Base-by-base conservation (phyloP, 1,139 yeast genomes). In the Zygotorulaspora mrakii region DNA sequence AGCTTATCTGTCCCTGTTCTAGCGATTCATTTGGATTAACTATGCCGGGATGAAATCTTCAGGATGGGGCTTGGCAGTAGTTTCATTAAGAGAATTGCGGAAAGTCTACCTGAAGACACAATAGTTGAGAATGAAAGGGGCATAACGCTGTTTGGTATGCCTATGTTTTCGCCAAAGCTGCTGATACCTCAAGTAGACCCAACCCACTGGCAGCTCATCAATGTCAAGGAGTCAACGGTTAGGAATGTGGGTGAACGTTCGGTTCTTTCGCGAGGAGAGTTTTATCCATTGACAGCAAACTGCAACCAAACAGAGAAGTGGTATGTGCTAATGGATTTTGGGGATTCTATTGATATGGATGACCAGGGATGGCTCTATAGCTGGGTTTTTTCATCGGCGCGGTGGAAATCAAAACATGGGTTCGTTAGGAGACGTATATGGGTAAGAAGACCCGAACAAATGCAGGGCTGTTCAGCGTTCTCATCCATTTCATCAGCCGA, bases 361-460 rank as follows among this genome's bases (percentile, higher is more conserved):
- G 86, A 80, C 47, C 79, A 78, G 52, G 89, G 89, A 2, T 82
- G 88, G 88, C 61, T 71, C 13, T 82, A 82, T 54, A 71, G 82
- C 26, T 62, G 68, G 48, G 46, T 69, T 22, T 80, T 79, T 52
- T 63, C 65, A 5, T 69, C 74, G 36, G 55, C 53, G 5, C 60
- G 67, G 37, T 82, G 89, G 89, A 73, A 74, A 52, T 85, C 85
- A 2, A 69, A 69, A 38, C 76, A 74, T 33, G 69, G 72, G 29
- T 65, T 76, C 52, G 79, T 80, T 1, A 59, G 89, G 44, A 61
- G 83, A 44, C 59, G 88, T 35, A 60, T 79, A 1, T 81, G 87
- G 87, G 66, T 78, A 6, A 60, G 84, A 38, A 53, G 68, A 52
- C 43, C 48, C 26, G 42, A 32, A 18, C 11, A 16, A 11, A 28